A percentile compares a stretch with the other conserved stretches of the same genome.
Conservation (phyloP, 1,139 yeast species). For the Suhomyces ambrosiae region DNA sequence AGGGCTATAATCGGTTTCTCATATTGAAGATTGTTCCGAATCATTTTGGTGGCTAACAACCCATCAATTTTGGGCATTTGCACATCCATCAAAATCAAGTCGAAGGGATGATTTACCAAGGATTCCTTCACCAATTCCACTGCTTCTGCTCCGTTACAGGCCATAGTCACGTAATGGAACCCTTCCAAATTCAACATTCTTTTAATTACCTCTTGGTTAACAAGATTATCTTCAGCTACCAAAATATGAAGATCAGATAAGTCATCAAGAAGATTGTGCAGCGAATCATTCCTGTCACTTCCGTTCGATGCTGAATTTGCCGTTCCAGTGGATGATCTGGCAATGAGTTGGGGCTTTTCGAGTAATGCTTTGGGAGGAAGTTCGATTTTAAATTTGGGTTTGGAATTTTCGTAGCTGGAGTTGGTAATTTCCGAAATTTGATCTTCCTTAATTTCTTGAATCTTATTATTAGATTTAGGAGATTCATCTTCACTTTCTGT, state of each 20-base stretch:
- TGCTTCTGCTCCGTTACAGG: slow-evolving; percentile 90
- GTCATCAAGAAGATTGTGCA: slow-evolving; percentile 29
- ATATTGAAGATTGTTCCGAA: slow-evolving; percentile 66
- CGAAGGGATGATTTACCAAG: slow-evolving; percentile 41
- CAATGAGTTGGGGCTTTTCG: slow-evolving; percentile 50
- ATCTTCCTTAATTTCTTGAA: background rate
- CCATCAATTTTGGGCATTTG: slow-evolving; percentile 97
- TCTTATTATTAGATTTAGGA: background rate
- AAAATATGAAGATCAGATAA: slow-evolving; percentile 55
- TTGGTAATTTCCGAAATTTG: background rate
- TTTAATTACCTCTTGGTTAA: slow-evolving; percentile 87
- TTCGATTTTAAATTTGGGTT: slow-evolving; percentile 14
- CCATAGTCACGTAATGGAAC: slow-evolving; percentile 66
- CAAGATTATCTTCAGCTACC: slow-evolving; percentile 93
- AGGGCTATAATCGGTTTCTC: slow-evolving; percentile 83
- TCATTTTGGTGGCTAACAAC: slow-evolving; percentile 72
- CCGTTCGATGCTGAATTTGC: slow-evolving; percentile 45
- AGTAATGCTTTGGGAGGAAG: slow-evolving; percentile 19
- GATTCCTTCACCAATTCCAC: slow-evolving; percentile 61
- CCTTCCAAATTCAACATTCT: slow-evolving; percentile 86
- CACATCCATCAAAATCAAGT: slow-evolving; percentile 90
- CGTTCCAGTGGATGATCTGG: slow-evolving; percentile 59
- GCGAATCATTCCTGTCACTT: slow-evolving; percentile 22
- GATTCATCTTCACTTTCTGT: slow-evolving; percentile 1
- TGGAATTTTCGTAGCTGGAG: background rate